A percentile compares a stretch with the other conserved stretches of the same genome.
phyloP scores from a whole-genome alignment of 441 rosid species.

The Pelargonium cotyledonis region DNA sequence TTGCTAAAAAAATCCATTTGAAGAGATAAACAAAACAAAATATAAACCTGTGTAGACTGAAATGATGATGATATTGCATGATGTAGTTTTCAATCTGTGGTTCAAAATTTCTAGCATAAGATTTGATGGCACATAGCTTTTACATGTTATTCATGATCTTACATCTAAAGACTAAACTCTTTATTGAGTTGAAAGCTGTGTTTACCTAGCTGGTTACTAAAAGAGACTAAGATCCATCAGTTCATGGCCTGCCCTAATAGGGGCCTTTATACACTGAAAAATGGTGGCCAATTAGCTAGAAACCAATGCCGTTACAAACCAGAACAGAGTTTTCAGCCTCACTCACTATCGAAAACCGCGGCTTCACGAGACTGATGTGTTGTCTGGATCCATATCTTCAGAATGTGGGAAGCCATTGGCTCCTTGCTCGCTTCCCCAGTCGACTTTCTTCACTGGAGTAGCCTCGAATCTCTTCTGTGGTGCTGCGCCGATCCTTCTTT shows the following conservation, averaged over 20 bases:
- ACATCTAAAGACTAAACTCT: neutral
- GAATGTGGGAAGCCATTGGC: slow-evolving; percentile 38
- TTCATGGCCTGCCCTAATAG: slow-evolving; percentile 29
- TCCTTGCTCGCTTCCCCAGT: slow-evolving; percentile 39
- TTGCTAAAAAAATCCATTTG: too few species aligned
- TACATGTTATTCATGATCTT: neutral
- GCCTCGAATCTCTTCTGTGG: slow-evolving; percentile 34
- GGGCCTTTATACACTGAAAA: slow-evolving; percentile 25
- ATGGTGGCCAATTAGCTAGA: slow-evolving; percentile 26
- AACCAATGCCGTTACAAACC: slow-evolving; percentile 18
- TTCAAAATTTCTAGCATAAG: too few species aligned
- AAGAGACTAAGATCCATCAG: neutral
- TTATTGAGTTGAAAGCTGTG: neutral
- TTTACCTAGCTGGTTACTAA: neutral
- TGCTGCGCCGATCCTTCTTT: slow-evolving; percentile 51
- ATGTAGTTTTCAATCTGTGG: too few species aligned
- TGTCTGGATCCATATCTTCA: slow-evolving; percentile 40
- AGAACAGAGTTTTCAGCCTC: slow-evolving; percentile 21
- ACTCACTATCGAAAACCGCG: neutral
- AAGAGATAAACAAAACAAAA: too few species aligned
- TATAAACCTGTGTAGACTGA: too few species aligned
- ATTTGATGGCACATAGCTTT: too few species aligned
- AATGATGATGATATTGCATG: too few species aligned
- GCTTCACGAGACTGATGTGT: slow-evolving; percentile 41
- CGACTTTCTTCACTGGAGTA: slow-evolving; percentile 26